Base-by-base conservation (phyloP, 1,139 yeast species). In the Ogataea hybrid region DNA sequence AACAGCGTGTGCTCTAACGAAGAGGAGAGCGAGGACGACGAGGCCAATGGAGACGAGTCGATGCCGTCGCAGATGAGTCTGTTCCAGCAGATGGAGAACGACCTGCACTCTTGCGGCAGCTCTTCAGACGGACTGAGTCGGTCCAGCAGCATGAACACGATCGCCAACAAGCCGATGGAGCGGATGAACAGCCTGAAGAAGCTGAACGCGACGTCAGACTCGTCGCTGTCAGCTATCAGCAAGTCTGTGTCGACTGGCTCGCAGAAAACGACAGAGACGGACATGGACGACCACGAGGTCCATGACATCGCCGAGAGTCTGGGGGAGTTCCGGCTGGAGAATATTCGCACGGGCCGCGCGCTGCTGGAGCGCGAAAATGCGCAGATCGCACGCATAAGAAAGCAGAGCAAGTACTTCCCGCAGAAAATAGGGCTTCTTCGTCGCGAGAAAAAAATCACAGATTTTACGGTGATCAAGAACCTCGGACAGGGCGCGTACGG, bases 401-500 rank as follows among this genome's bases (percentile, higher is more conserved):
- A 50, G 6, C 54, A 52, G 4, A 78, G 77, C 2, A 51, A 56
- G 1, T 61, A 65, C 40, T 81, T 83, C 75, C 87, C 87, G 0
- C 58, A 63, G 16, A 65, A 63, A 25, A 79, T 84, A 45, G 94
- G 94, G 1, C 63, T 67, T 9, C 68, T 69, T 43, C 71, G 86
- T 58, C 69, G 89, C 49, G 76, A 76, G 25, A 87, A 87, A 60
- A 78, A 79, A 49, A 75, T 87, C 50, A 61, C 73, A 0, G 96
- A 89, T 59, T 92, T 87, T 56, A 65, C 68, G 4, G 75, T 86
- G 1, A 43, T 87, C 34, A 84, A 85, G 58, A 79, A 82, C 49
- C 78, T 92, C 81, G 98, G 98, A 1, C 95, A 86, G 61, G 98
- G 98, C 32, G 97, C 97, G 0, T 92, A 90, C 58, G 97, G 97